Evolutionary conservation across 768 basidiomycete species (phyloP).

Genomic region (Mycena olivaceomarginata): DNA sequence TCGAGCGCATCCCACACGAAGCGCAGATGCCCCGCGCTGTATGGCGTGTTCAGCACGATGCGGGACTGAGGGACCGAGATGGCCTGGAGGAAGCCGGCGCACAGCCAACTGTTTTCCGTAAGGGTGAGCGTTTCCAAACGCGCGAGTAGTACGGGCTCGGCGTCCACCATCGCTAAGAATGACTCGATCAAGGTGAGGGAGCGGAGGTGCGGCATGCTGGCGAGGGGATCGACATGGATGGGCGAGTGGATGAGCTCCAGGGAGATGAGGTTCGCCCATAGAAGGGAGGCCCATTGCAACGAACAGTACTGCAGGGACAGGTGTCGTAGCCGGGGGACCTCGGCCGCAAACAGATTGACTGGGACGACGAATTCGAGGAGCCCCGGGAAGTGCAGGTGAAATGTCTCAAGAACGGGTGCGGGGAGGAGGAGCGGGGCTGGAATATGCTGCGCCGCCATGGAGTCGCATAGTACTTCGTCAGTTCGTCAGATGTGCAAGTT

Average conservation of each 20-base stretch:
- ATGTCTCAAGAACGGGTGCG: constrained; percentile 27
- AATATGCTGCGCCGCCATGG: neutral
- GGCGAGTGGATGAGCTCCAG: constrained; percentile 24
- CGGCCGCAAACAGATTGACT: constrained; percentile 11
- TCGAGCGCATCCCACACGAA: constrained; percentile 27
- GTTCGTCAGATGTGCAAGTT: neutral
- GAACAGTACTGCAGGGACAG: constrained; percentile 22
- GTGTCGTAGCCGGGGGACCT: constrained; percentile 22
- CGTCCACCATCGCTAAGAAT: neutral
- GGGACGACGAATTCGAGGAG: neutral
- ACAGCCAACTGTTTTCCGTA: neutral
- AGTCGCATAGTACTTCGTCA: too few species aligned
- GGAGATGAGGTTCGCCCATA: constrained; percentile 34
- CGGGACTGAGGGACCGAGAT: constrained; percentile 9
- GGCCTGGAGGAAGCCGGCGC: neutral
- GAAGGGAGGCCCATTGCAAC: neutral
- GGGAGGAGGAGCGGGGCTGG: constrained; percentile 10
- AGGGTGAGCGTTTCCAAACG: constrained; percentile 16
- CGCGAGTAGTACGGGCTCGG: neutral
- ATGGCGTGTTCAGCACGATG: constrained; percentile 18
- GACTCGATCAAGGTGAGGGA: constrained; percentile 11
- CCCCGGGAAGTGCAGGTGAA: neutral
- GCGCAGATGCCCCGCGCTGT: neutral
- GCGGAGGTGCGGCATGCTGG: constrained; percentile 19
- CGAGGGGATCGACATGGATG: neutral